A percentile compares a stretch with the other conserved stretches of the same genome.
These are phyloP conservation scores for Aspergillus sclerotialis DNA, from an alignment of 2,329 filamentous ascomycete species.

Conservation along the genomic window DNA sequence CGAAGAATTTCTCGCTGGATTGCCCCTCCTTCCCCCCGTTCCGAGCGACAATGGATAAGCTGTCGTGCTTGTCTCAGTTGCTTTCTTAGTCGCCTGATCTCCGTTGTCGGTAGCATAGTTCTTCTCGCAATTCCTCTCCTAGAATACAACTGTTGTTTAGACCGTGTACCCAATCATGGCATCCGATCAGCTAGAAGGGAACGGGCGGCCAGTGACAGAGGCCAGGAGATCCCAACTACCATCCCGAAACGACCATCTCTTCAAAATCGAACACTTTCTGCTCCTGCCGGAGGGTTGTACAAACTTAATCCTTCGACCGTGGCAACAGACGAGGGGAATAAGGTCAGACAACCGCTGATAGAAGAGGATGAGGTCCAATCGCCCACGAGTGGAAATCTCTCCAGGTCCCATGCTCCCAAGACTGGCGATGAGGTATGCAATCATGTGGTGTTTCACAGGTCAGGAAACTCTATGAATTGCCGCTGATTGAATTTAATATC, in stretches of 20 bases:
- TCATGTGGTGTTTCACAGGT: neutral
- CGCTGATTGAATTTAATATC: constrained; percentile 5
- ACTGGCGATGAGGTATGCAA: constrained; percentile 21
- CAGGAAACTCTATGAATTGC: neutral
- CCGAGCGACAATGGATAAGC: constrained; percentile 28
- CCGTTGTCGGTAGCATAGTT: constrained; percentile 14
- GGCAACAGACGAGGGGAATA: constrained; percentile 12
- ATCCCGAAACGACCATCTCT: constrained; percentile 24
- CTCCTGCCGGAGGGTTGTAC: constrained; percentile 24
- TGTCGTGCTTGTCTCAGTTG: constrained; percentile 17
- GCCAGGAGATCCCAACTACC: constrained; percentile 14
- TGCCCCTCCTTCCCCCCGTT: constrained; percentile 7
- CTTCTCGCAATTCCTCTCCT: constrained; percentile 11
- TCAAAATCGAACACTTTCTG: constrained; percentile 27
- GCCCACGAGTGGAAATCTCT: constrained; percentile 7
- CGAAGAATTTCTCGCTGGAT: constrained; percentile 1
- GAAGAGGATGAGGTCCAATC: constrained; percentile 23
- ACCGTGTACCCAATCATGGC: constrained; percentile 16
- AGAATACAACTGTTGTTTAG: constrained; percentile 7
- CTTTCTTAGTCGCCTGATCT: constrained; percentile 22
- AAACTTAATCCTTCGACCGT: constrained; percentile 17
- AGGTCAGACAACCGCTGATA: constrained; percentile 16
- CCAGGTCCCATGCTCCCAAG: constrained; percentile 8
- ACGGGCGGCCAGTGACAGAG: constrained; percentile 26
- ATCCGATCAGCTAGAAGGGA: constrained; percentile 22